These are phyloP conservation scores for Chytriomyces hyalinus DNA, from an alignment of 192 early-diverging fungal species.

Conservation along the genomic window DNA sequence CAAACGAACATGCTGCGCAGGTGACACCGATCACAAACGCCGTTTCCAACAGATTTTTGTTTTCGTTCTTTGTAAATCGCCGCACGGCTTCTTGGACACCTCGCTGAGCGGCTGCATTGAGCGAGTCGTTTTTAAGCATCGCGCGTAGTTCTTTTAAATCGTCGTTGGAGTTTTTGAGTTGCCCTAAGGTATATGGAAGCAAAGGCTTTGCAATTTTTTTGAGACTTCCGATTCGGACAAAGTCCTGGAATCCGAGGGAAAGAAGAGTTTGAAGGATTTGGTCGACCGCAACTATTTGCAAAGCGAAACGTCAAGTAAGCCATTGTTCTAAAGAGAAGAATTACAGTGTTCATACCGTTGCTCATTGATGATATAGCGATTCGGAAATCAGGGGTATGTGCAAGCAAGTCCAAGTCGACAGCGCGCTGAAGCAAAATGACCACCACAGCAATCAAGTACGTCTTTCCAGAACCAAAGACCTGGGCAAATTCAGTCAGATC, in stretches of 20 bases:
- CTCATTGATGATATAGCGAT: conserved; percentile 54
- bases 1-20: conserved; percentile 79
- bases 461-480: conserved; percentile 58
- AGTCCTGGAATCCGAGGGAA: conserved; percentile 45
- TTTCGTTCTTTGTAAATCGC: conserved; percentile 44
- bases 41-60: conserved; percentile 47
- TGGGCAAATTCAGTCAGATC: neutral
- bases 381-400: conserved; percentile 34
- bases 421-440: conserved; percentile 45
- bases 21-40: conserved; percentile 74
- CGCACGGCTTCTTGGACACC: conserved; percentile 26
- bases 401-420: conserved; percentile 26
- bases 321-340: neutral
- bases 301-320: conserved; percentile 1
- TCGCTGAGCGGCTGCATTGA: conserved; percentile 20
- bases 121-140: conserved; percentile 65
- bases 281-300: conserved; percentile 53
- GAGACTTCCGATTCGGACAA: conserved; percentile 57
- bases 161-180: conserved; percentile 34
- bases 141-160: conserved; percentile 80
- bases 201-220: conserved; percentile 56
- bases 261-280: conserved; percentile 48
- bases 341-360: conserved; percentile 39
- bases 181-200: conserved; percentile 50
- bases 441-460: conserved; percentile 48